A percentile compares a stretch with the other conserved stretches of the same genome.
Evolutionary conservation across 1,284 basidiomycete genomes (phyloP).

Genomic region (Heterobasidion annosum): DNA sequence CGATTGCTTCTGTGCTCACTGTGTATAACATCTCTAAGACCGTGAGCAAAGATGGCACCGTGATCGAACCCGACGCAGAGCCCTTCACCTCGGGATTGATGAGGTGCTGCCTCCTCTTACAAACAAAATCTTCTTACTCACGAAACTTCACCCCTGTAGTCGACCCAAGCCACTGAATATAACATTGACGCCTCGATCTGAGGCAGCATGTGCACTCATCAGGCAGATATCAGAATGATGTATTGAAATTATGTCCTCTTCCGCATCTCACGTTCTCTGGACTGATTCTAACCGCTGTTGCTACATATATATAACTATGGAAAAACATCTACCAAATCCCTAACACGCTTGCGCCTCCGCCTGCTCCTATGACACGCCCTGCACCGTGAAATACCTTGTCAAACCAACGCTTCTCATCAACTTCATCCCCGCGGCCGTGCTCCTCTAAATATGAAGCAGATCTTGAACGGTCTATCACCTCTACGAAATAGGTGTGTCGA

Average conservation of each 20-base stretch:
- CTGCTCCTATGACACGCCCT: conserved; percentile 2
- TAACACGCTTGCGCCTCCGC: conserved; percentile 8
- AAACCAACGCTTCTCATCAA: conserved; percentile 13
- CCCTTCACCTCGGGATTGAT: conserved; percentile 32
- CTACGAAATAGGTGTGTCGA: conserved; percentile 51
- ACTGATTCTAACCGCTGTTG: neutral
- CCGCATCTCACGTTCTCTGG: neutral
- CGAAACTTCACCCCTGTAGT: conserved; percentile 16
- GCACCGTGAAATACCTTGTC: conserved; percentile 22
- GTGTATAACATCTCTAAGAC: conserved; percentile 32
- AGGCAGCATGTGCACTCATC: neutral
- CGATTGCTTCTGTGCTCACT: conserved; percentile 33
- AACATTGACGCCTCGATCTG: neutral
- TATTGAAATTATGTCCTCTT: too few species aligned
- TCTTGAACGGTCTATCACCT: conserved; percentile 16
- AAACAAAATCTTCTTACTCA: conserved; percentile 1
- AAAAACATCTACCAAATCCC: conserved; percentile 9
- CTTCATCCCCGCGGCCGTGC: neutral
- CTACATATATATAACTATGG: too few species aligned
- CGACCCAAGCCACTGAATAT: neutral
- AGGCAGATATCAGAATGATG: neutral
- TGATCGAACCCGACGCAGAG: conserved; percentile 27
- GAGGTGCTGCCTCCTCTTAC: conserved; percentile 21
- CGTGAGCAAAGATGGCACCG: conserved; percentile 27
- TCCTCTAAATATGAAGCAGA: neutral